Conservation (phyloP, 306 rosid genomes). For the Trifolium subterraneum region DNA sequence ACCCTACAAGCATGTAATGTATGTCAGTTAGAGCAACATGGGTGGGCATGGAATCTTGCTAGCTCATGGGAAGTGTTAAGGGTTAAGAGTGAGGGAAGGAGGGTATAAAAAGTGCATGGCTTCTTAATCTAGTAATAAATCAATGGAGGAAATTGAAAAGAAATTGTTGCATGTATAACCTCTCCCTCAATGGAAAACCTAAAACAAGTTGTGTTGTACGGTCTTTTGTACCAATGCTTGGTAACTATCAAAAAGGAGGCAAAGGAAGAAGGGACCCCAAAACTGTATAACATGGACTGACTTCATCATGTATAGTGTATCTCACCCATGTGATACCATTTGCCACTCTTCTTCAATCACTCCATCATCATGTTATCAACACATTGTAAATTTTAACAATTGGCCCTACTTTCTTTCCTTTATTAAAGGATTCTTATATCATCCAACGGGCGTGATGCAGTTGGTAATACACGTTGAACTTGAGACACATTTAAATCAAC, state of each 20-base stretch:
- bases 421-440: constrained; percentile 37
- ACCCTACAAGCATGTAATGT: constrained; percentile 21
- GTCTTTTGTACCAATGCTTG: constrained; percentile 45
- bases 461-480: background rate
- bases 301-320: constrained; percentile 43
- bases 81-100: constrained; percentile 25
- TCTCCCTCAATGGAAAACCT: constrained; percentile 38
- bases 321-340: constrained; percentile 66
- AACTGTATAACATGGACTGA: constrained; percentile 55
- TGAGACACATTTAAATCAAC: background rate
- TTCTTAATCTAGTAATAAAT: constrained; percentile 46
- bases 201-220: constrained; percentile 51
- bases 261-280: constrained; percentile 46
- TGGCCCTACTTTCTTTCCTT: constrained; percentile 40
- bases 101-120: constrained; percentile 38
- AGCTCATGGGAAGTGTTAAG: constrained; percentile 34
- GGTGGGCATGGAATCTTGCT: constrained; percentile 51
- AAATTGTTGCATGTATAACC: constrained; percentile 37
- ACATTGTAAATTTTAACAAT: constrained; percentile 29
- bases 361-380: constrained; percentile 46
- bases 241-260: constrained; percentile 50
- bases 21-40: constrained; percentile 47
- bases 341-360: constrained; percentile 39
- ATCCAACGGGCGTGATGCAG: background rate
- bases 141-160: constrained; percentile 36